These are phyloP conservation scores for Escallonia herrerae DNA, from an alignment of 129 eudicot species.

Conservation along the genomic window DNA sequence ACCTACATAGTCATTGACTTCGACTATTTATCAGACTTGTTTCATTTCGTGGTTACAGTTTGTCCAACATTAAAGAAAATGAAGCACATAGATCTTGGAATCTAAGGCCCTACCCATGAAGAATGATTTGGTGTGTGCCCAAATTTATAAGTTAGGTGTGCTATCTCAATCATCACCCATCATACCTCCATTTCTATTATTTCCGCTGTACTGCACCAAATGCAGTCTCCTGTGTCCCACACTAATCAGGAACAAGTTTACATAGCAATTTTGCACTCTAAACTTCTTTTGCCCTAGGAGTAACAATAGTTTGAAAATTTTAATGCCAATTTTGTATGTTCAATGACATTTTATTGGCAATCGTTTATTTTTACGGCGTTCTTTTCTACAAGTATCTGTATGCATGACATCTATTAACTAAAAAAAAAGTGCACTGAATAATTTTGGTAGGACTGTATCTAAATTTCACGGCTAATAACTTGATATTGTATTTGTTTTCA, in stretches of 20 bases:
- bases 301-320: too few relatives aligned
- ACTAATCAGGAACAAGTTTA: not conserved
- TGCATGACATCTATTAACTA: too few relatives aligned
- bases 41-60: not conserved
- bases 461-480: too few relatives aligned
- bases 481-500: too few relatives aligned
- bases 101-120: not conserved
- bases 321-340: too few relatives aligned
- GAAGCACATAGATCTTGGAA: slow-evolving; percentile 10
- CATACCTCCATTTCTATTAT: slow-evolving; percentile 6
- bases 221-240: too few relatives aligned
- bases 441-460: too few relatives aligned
- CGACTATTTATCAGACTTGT: not conserved
- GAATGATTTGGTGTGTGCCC: slow-evolving; percentile 31
- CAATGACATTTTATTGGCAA: too few relatives aligned
- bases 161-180: slow-evolving; percentile 21
- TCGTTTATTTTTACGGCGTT: too few relatives aligned
- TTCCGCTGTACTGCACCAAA: slow-evolving; percentile 2
- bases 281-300: too few relatives aligned
- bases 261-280: not conserved
- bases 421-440: too few relatives aligned
- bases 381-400: too few relatives aligned
- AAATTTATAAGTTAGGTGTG: slow-evolving; percentile 32
- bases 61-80: not conserved
- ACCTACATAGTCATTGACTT: slow-evolving; percentile 8